These are phyloP conservation scores for Tolypocladium amazonense DNA, from an alignment of 2,329 filamentous ascomycete species.

Conservation along the genomic window DNA sequence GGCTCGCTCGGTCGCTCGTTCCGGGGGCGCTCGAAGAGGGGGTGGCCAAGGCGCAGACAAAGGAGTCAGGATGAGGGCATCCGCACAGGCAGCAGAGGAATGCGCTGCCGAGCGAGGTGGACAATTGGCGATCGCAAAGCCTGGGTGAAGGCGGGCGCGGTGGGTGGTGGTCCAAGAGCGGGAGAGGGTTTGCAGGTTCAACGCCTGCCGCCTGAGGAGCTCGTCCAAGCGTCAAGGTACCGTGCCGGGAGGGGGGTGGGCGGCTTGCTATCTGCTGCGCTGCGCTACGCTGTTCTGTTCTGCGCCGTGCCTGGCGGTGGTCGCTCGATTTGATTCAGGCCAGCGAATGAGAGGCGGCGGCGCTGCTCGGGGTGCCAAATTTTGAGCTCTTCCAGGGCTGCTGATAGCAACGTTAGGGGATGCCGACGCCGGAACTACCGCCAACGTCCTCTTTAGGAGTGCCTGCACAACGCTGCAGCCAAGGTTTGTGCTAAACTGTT, in stretches of 20 bases:
- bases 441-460: neutral
- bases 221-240: neutral
- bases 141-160: neutral
- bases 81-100: neutral
- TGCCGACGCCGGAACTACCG: neutral
- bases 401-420: neutral
- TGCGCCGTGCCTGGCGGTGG: neutral
- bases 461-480: neutral
- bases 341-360: neutral
- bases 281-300: neutral
- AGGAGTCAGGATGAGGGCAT: neutral
- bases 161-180: neutral
- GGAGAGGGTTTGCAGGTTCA: neutral
- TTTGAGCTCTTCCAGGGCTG: neutral
- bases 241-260: neutral
- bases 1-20: neutral
- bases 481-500: neutral
- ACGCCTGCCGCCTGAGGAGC: neutral
- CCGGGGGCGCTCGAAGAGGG: neutral
- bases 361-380: neutral
- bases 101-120: neutral
- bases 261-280: neutral
- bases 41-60: neutral
- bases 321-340: neutral
- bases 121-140: neutral